phyloP scores from a whole-genome alignment of 306 rosid genomes.

The Medicago lupulina region DNA sequence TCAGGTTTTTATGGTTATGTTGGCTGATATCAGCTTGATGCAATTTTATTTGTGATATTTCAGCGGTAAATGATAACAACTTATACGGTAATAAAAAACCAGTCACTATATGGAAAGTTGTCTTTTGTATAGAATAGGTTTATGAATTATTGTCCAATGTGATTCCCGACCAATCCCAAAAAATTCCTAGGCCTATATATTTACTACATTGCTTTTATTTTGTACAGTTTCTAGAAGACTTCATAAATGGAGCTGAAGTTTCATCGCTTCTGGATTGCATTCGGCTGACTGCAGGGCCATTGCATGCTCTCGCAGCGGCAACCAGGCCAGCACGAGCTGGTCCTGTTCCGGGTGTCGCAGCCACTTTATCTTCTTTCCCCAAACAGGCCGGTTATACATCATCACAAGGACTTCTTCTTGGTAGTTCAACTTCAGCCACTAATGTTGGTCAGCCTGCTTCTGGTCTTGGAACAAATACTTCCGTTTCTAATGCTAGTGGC shows the following conservation, averaged over 20 bases:
- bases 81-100: conserved; percentile 7
- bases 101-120: conserved; percentile 24
- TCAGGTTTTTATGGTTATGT: conserved; percentile 25
- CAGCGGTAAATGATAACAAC: not conserved
- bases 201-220: conserved; percentile 34
- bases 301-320: conserved; percentile 97
- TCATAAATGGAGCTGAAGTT: conserved; percentile 98
- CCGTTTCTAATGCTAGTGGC: conserved; percentile 56
- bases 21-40: conserved; percentile 26
- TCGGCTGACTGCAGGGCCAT: conserved; percentile 98
- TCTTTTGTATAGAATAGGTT: conserved; percentile 17
- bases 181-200: conserved; percentile 3
- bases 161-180: not conserved
- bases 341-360: conserved; percentile 82
- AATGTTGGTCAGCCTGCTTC: conserved; percentile 62
- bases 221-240: conserved; percentile 94
- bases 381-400: conserved; percentile 73
- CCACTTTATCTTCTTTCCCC: conserved; percentile 75
- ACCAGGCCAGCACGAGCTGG: conserved; percentile 99
- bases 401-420: conserved; percentile 72
- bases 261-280: conserved; percentile 96
- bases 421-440: conserved; percentile 59
- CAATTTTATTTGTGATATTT: conserved; percentile 29
- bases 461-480: conserved; percentile 60
- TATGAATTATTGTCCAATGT: conserved; percentile 11